Evolutionary conservation across 768 basidiomycete genomes (phyloP), one percentile per base, ranked within the genome.

Genomic region (Chiua virens): DNA sequence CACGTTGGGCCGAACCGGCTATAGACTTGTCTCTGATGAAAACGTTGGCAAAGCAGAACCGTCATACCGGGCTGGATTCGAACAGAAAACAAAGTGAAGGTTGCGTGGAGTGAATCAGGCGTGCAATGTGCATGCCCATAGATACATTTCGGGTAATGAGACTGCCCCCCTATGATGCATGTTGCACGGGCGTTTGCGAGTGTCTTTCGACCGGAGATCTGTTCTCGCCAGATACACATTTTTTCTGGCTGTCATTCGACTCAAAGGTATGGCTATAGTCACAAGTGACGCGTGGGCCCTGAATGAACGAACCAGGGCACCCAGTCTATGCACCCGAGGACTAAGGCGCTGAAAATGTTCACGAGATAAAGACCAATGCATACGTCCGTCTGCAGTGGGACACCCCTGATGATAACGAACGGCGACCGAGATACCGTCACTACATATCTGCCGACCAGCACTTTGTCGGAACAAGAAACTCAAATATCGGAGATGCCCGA

Each of bases 1-100:
- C 30, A 43, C 20, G 40, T 43, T 37, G 25, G 51, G 56, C 51
- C 53, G 62, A 67, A 64, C 56, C 51, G 62, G 64, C 54, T 58
- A 66, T 54, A 42, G 43, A 17, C 3, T 9, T 67, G 43, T 56
- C 63, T 54, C 15, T 37, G 48, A 64, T 35, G 15, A 34, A 34
- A 38, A 50, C 22, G 45, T 43, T 53, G 37, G 30, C 38, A 23
- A n/a, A 50, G 50, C 52, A 48, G 41, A 39, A 49, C 41, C 53
- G 51, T 54, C 45, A 62, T 58, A 37, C 42, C 49, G 50, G 38
- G 8, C 34, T 46, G 58, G 55, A 55, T 17, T 18, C 39, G 1
- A 41, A 27, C 36, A 56, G 46, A 44, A 42, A 52, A 53, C 38
- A 45, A 43, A 53, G 3, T 5, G 6, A 15, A 47, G 22, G 45